Evolutionary conservation across 306 rosid genomes (phyloP).

Genomic region (Glycine tomentella): DNA sequence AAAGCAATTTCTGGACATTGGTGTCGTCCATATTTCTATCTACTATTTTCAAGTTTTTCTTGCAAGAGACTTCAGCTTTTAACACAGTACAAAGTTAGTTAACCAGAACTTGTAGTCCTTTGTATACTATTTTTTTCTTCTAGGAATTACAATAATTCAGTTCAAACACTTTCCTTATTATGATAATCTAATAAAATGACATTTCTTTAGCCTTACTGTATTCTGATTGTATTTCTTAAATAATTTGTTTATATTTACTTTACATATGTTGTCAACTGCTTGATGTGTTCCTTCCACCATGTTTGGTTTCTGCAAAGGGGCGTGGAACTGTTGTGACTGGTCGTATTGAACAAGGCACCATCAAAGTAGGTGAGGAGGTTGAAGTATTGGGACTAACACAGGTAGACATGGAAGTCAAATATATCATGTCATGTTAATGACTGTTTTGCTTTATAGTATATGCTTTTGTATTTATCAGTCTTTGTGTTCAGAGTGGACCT

Average conservation of each 20-base stretch:
- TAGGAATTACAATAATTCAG: neutral
- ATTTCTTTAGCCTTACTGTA: neutral
- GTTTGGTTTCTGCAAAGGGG: conserved; percentile 60
- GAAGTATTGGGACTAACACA: conserved; percentile 80
- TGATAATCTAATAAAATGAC: neutral
- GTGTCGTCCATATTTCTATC: neutral
- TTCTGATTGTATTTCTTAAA: neutral
- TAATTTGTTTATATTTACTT: conserved; percentile 4
- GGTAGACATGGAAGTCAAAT: conserved; percentile 49
- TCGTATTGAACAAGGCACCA: conserved; percentile 87
- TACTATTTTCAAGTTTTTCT: neutral
- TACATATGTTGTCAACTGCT: conserved; percentile 6
- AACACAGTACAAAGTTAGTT: neutral
- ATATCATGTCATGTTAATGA: conserved; percentile 27
- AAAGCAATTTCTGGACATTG: neutral
- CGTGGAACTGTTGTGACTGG: conserved; percentile 99
- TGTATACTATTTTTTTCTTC: neutral
- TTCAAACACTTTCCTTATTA: neutral
- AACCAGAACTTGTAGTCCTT: neutral
- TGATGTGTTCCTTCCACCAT: conserved; percentile 1
- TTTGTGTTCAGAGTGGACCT: conserved; percentile 62
- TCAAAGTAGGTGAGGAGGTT: conserved; percentile 95
- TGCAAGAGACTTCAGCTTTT: neutral
- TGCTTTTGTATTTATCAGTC: conserved; percentile 39
- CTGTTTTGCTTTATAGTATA: conserved; percentile 31